phyloP scores from a whole-genome alignment of 169 alveolate species.

The Plasmodium inui region DNA sequence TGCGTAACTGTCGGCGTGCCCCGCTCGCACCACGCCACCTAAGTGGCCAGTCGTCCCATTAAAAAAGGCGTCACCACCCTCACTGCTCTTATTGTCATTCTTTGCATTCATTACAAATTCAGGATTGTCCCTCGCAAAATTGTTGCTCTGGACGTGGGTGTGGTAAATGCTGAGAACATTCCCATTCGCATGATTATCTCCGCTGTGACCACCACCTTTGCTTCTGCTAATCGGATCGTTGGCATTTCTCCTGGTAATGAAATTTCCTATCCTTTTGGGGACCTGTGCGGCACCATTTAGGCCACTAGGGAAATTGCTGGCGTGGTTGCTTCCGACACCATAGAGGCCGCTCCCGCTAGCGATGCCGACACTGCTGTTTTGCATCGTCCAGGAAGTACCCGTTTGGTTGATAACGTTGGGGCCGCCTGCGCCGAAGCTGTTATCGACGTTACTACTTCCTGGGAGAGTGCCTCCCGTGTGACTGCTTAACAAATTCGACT shows the following conservation, averaged over 20 bases:
- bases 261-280: slow-evolving; percentile 5
- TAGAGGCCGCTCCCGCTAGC: not conserved
- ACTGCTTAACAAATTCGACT: not conserved
- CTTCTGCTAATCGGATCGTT: not conserved
- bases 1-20: not conserved
- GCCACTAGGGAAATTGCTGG: slow-evolving; percentile 5
- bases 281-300: slow-evolving; percentile 1
- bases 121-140: not conserved
- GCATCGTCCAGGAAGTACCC: not conserved
- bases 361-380: not conserved
- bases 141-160: not conserved
- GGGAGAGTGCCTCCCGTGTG: not conserved
- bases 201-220: not conserved
- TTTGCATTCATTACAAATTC: slow-evolving; percentile 8
- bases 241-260: slow-evolving; percentile 3
- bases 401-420: not conserved
- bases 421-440: not conserved
- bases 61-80: slow-evolving; percentile 7
- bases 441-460: not conserved
- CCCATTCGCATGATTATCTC: not conserved
- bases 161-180: not conserved
- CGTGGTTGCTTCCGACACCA: not conserved
- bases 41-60: not conserved
- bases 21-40: not conserved
- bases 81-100: slow-evolving; percentile 2